Evolutionary conservation across 441 rosid species (phyloP), one percentile per base, ranked within the genome.

Genomic region (Rhodomyrtus psidioides): DNA sequence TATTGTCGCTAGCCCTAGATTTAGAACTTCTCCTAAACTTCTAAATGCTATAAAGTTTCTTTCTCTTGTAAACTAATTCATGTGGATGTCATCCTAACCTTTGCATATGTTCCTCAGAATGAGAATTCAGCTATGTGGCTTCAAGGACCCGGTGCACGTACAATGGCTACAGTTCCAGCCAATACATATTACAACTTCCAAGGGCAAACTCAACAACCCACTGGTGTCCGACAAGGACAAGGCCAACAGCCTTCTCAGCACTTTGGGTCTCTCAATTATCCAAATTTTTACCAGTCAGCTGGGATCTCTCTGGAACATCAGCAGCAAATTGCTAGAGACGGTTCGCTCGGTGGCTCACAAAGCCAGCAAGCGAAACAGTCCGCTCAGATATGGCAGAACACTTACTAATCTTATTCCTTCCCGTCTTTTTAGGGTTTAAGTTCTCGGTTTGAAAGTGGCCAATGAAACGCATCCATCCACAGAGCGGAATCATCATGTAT

Each of bases 91-190:
- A 56, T 82, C 42, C 23, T 53, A 54, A 16, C 70, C 81, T 84
- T 74, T 79, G 60, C 44, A 83, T 76, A 60, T 24, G 84, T 62
- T 57, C 79, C 65, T 74, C 94, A 97, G 99, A 96, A 93, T 82
- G 99, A 97, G 46, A 96, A 93, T 89, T 92, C 98, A 1, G 98
- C 88, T 21, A 92, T 96, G 98, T 97, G 99, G 99, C 92, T 94
- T 86, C 98, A 95, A 2, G 98, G 99, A 27, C 93, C 93, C 55
- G 98, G 96, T 86, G 93, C 96, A 2, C 90, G 98, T 85, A 90
- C 97, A 19, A 93, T 94, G 95, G 91, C 96, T 34, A 96, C 94
- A 53, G 94, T 94, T 81, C 98, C 98, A 5, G 92, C 91, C 28
- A 97, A 89, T 91, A 92, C 94, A 55, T 96, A 96, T 91, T 95